Base-by-base conservation (phyloP, 1,139 yeast genomes). In the Geotrichum armillariae region DNA sequence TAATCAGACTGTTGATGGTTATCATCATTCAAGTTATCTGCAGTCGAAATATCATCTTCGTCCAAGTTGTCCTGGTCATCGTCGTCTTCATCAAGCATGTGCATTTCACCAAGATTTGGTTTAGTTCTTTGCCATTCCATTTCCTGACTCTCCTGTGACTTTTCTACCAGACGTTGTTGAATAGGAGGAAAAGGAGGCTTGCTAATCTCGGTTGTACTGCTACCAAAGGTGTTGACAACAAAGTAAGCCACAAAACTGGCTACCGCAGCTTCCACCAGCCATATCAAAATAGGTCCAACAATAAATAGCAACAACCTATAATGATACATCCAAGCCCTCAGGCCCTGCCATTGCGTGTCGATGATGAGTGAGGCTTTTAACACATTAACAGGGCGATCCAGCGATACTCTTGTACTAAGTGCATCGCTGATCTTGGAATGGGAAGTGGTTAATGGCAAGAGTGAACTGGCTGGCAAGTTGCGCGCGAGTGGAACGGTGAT, bases 401-500 rank as follows among this genome's bases (percentile, higher is more conserved):
- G 36, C 11, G 14, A 31, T 5, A 31, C 27, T 11, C 21, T 12
- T 9, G 33, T n/a, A 32, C 38, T 20, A 2, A 5, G 31, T 4
- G 11, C 27, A 6, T 7, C 8, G 5, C 21, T 11, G n/a, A 21
- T 7, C n/a, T n/a, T n/a, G n/a, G n/a, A n/a, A n/a, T n/a, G n/a
- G n/a, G n/a, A n/a, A n/a, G n/a, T n/a, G n/a, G n/a, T n/a, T n/a
- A n/a, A n/a, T n/a, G n/a, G n/a, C 8, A 20, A 6, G 16, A 20
- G 9, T 11, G 20, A 17, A 35, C 18, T 16, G 27, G 21, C 36
- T 3, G 37, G 23, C 51, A 54, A 42, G 3, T 47, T 46, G 2
- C 39, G 36, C 1, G 41, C 41, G 14, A 45, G 42, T 16, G 42
- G 42, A 8, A 45, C 23, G 6, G 32, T n/a, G 54, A 45, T n/a